Base-by-base conservation (phyloP, 2,329 filamentous ascomycete species). In the Cylindrodendrum hubeiense region DNA sequence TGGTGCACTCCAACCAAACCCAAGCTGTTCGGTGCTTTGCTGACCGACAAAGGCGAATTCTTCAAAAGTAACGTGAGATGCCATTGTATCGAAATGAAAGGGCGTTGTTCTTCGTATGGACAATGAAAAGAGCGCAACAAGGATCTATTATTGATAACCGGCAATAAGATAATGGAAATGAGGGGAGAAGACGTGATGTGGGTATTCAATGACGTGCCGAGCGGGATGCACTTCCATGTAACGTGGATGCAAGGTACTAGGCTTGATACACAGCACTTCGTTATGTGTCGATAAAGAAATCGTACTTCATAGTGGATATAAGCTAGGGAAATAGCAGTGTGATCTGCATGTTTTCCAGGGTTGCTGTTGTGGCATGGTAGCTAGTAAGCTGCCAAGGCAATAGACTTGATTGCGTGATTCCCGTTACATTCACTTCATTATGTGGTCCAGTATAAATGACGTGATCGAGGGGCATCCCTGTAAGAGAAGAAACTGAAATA, bases 21-120 rank as follows among this genome's bases (percentile, higher is more conserved):
- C 72, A 15, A 76, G 65, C 3, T 39, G 47, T 4, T 37, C 49
- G 4, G 72, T 74, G 26, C 69, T 61, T 30, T 74, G 71, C 26
- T 75, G 72, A 5, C 73, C 70, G 3, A 60, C 64, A n/a, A 75
- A 74, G 2, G 49, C 47, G 26, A 75, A 75, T 0, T 49, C 26
- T 17, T 49, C 26, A 19, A 49, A 49, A 12, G 46, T 49, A 19
- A 49, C 17, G 17, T 30, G 24, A 21, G 46, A 30, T 19, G 24
- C 17, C 46, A 49, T 49, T 7, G 26, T 30, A 26, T 49, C 17
- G 26, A 30, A 2, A 49, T 49, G 17, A 49, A 28, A 19, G 17
- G 24, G 6, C 22, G 24, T 30, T 30, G 26, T 9, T 49, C 3
- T 49, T n/a, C 7, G 24, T n/a, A 19, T 19, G 10, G 5, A 13